Percentiles rank a stretch among this genome's conserved stretches.
Evolutionary conservation across 1,139 yeast genomes (phyloP).

Genomic region (Geotrichum restrictum): DNA sequence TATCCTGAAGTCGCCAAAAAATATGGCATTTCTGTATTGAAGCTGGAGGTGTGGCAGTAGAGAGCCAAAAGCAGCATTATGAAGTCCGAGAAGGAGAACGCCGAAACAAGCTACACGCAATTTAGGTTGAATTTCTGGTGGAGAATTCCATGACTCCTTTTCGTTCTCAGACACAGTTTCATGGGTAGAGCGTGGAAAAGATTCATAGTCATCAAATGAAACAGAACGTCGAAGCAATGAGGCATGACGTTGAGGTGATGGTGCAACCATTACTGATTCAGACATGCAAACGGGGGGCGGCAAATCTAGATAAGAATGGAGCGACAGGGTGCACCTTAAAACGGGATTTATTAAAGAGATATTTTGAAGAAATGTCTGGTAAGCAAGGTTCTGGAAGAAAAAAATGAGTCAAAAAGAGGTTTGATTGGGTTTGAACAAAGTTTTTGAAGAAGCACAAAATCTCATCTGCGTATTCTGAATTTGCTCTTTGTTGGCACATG

Average conservation of each 20-base stretch:
- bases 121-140: conserved; percentile 20
- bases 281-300: too few species aligned
- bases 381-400: too few species aligned
- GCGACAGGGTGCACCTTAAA: too few species aligned
- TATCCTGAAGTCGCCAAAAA: conserved; percentile 11
- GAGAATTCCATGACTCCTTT: conserved; percentile 18
- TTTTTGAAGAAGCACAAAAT: too few species aligned
- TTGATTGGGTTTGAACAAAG: too few species aligned
- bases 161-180: conserved; percentile 15
- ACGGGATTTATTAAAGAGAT: too few species aligned
- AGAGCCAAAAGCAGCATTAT: conserved; percentile 51
- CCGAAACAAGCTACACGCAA: conserved; percentile 30
- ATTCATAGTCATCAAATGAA: conserved; percentile 16
- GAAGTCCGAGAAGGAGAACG: conserved; percentile 37
- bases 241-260: too few species aligned
- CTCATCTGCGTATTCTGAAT: too few species aligned
- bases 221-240: conserved; percentile 10
- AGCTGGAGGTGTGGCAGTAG: conserved; percentile 45
- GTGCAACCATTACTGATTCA: too few species aligned
- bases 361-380: too few species aligned
- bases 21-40: conserved; percentile 24
- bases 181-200: conserved; percentile 16
- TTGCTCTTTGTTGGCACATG: not conserved
- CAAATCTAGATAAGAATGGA: too few species aligned
- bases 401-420: too few species aligned